Conservation (phyloP, 2,329 filamentous ascomycete genomes). For the Diplodia intermedia region DNA sequence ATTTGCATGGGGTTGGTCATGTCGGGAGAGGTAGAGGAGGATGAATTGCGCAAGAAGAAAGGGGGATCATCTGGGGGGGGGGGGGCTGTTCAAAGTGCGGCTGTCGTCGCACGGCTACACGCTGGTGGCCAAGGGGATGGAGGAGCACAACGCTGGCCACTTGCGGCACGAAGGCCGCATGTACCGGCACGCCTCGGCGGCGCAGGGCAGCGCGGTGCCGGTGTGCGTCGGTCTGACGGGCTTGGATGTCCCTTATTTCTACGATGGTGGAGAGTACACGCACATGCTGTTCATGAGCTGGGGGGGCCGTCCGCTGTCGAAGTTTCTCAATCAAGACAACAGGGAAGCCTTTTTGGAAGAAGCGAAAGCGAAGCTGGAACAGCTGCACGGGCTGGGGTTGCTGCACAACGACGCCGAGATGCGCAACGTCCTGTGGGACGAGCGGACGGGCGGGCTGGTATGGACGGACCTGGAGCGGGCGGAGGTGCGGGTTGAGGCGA, state of each 20-base stretch:
- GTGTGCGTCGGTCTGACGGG: constrained; percentile 40
- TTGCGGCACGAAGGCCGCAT: constrained; percentile 36
- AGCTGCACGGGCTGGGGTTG: constrained; percentile 34
- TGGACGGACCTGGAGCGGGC: constrained; percentile 40
- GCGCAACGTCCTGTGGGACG: constrained; percentile 38
- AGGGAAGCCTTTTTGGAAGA: background rate
- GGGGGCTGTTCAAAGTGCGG: constrained; percentile 53
- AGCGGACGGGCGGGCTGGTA: constrained; percentile 34
- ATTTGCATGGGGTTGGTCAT: no score
- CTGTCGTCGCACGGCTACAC: constrained; percentile 54
- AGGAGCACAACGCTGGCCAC: constrained; percentile 35
- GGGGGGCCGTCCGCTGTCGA: constrained; percentile 35
- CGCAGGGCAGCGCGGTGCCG: constrained; percentile 39
- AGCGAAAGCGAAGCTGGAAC: background rate
- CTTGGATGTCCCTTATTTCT: constrained; percentile 36
- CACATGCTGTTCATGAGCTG: constrained; percentile 41
- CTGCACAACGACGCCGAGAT: constrained; percentile 37
- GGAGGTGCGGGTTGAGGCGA: constrained; percentile 28
- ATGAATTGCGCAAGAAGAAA: no score
- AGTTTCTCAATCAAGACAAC: background rate
- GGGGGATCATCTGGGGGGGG: no score
- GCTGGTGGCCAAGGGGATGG: constrained; percentile 53
- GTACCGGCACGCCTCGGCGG: constrained; percentile 36
- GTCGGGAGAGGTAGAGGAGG: no score
- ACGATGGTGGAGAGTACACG: constrained; percentile 37